Percentiles rank a stretch among this genome's conserved stretches.
Evolutionary conservation across 75 land plant species (phyloP).

Genomic region (Isoetes taiwanensis): DNA sequence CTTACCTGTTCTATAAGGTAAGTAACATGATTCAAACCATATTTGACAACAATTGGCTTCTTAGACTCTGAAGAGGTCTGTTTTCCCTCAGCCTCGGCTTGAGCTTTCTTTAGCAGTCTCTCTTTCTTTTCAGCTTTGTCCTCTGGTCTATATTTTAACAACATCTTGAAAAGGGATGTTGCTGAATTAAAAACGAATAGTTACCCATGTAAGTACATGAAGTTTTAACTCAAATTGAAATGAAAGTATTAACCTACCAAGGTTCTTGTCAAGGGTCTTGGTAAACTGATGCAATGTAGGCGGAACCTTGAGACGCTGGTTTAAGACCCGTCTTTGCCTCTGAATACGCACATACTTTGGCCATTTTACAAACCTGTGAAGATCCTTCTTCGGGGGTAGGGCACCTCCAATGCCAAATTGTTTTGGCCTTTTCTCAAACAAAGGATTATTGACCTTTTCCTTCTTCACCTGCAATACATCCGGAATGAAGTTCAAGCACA

Average conservation of each 20-base stretch:
- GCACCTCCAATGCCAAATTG: constrained; percentile 25
- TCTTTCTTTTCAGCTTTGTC: constrained; percentile 5
- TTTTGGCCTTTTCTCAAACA: constrained; percentile 21
- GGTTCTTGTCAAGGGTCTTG: constrained; percentile 17
- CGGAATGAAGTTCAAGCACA: no score
- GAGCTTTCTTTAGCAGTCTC: constrained; percentile 11
- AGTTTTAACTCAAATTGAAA: no score
- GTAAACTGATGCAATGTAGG: constrained; percentile 20
- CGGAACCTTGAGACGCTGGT: constrained; percentile 20
- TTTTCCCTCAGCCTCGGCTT: constrained; percentile 18
- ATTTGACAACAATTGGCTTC: constrained; percentile 21
- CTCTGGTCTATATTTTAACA: constrained; percentile 21
- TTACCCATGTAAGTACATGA: neutral
- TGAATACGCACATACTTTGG: constrained; percentile 32
- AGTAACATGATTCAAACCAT: constrained; percentile 18
- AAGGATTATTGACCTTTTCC: constrained; percentile 19
- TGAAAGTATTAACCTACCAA: constrained; percentile 9
- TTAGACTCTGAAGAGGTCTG: constrained; percentile 14
- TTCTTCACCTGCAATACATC: no score
- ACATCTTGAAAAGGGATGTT: constrained; percentile 14
- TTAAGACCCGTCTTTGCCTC: constrained; percentile 16
- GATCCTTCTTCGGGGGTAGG: constrained; percentile 48
- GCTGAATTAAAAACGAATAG: constrained; percentile 5
- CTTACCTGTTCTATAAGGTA: constrained; percentile 19
- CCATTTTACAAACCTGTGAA: constrained; percentile 51